Conservation (phyloP, 805 yeast genomes). For the Wickerhamomyces ciferrii region DNA sequence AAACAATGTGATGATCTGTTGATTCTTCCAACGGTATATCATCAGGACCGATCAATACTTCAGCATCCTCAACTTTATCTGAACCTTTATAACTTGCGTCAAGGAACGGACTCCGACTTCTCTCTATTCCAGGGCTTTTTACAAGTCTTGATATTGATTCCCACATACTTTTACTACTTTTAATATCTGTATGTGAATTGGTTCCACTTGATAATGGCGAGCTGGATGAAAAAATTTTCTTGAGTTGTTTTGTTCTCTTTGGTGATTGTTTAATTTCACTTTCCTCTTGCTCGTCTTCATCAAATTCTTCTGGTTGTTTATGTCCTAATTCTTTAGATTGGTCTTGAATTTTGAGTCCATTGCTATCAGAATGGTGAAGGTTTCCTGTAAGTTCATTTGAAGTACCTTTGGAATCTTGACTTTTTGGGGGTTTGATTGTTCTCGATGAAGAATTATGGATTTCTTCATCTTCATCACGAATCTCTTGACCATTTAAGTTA, state of each 20-base stretch:
- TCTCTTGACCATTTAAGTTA: too few species aligned
- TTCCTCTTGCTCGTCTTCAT: not conserved
- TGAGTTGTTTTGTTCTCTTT: not conserved
- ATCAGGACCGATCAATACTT: conserved; percentile 5
- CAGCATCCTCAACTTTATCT: conserved; percentile 8
- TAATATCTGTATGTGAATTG: not conserved
- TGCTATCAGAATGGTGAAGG: too few species aligned
- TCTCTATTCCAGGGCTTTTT: conserved; percentile 12
- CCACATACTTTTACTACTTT: conserved; percentile 6
- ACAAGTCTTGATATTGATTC: conserved; percentile 13
- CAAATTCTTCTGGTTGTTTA: too few species aligned
- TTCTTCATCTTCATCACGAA: not conserved
- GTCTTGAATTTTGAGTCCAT: too few species aligned
- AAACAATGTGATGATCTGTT: conserved; percentile 19
- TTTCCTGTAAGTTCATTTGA: too few species aligned
- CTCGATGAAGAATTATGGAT: not conserved
- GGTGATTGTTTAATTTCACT: not conserved
- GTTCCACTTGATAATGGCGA: not conserved
- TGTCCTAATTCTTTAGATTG: too few species aligned
- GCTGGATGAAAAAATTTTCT: not conserved
- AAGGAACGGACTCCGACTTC: conserved; percentile 22
- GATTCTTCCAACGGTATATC: conserved; percentile 25
- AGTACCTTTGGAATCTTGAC: not conserved
- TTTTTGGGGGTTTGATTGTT: not conserved
- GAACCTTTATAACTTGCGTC: conserved; percentile 15